These are phyloP conservation scores for Paxillus rubicundulus DNA, from an alignment of 768 basidiomycete species.

Conservation along the genomic window DNA sequence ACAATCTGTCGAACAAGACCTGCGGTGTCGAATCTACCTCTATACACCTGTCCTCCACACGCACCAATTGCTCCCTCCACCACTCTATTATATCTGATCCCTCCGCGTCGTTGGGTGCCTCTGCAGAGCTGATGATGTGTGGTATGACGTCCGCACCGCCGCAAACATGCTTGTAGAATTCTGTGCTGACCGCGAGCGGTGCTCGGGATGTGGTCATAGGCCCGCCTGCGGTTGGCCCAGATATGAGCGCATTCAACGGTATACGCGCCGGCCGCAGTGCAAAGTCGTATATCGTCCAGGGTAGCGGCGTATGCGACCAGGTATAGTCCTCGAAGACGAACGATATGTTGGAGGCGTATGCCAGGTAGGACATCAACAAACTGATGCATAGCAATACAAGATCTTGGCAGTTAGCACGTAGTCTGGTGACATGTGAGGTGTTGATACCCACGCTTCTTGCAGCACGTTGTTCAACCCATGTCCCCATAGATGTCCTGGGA, in stretches of 20 bases:
- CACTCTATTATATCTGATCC: conserved; percentile 45
- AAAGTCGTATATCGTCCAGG: conserved; percentile 54
- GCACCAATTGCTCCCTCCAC: conserved; percentile 45
- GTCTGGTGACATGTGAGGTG: not conserved
- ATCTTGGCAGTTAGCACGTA: not conserved
- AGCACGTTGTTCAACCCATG: conserved; percentile 62
- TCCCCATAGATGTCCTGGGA: conserved; percentile 57
- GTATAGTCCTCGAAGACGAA: conserved; percentile 64
- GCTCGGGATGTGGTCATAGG: conserved; percentile 26
- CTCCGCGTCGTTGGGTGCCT: conserved; percentile 37
- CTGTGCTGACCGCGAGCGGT: conserved; percentile 43
- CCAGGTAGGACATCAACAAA: conserved; percentile 50
- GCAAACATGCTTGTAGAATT: conserved; percentile 51
- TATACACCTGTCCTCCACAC: conserved; percentile 40
- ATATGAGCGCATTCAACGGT: conserved; percentile 58
- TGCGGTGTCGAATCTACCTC: conserved; percentile 41
- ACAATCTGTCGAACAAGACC: conserved; percentile 50
- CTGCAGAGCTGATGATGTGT: conserved; percentile 34
- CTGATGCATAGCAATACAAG: conserved; percentile 22
- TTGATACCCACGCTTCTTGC: conserved; percentile 52
- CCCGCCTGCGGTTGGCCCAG: conserved; percentile 55
- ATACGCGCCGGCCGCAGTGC: conserved; percentile 49
- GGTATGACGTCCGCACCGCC: conserved; percentile 31
- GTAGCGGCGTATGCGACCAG: conserved; percentile 54
- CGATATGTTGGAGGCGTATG: conserved; percentile 47